Evolutionary conservation across 768 basidiomycete species (phyloP).

Genomic region (Coprinopsis marcescibilis): DNA sequence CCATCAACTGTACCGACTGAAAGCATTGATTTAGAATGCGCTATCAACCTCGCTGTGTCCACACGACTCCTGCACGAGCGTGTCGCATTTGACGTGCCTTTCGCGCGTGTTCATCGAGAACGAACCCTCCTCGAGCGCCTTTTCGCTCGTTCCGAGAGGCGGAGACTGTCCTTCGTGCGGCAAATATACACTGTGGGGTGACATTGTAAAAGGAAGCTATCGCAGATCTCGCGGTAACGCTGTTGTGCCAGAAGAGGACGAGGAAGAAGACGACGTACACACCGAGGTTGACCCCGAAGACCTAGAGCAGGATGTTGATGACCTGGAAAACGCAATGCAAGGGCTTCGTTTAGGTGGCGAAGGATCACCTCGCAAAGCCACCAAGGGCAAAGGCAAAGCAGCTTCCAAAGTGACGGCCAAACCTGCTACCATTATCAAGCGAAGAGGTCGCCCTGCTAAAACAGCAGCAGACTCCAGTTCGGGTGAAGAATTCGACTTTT

Average conservation of each 20-base stretch:
- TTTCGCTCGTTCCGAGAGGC: constrained; percentile 52
- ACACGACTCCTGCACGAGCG: constrained; percentile 37
- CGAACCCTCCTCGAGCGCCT: constrained; percentile 22
- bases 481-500: constrained; percentile 5
- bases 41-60: constrained; percentile 53
- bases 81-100: constrained; percentile 57
- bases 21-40: constrained; percentile 34
- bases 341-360: neutral
- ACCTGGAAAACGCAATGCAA: neutral
- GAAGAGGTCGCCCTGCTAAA: neutral
- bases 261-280: constrained; percentile 21
- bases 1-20: no score
- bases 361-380: neutral
- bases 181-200: constrained; percentile 62
- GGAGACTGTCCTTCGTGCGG: constrained; percentile 50
- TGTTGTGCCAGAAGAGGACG: constrained; percentile 22
- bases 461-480: neutral
- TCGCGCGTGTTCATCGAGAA: constrained; percentile 26
- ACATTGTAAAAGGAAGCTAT: constrained; percentile 58
- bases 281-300: constrained; percentile 11
- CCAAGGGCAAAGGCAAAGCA: neutral
- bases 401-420: neutral
- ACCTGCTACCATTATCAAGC: neutral
- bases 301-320: constrained; percentile 11
- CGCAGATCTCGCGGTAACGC: constrained; percentile 38